Base-by-base conservation (phyloP, 768 basidiomycete species). In the Mycena amicta region DNA sequence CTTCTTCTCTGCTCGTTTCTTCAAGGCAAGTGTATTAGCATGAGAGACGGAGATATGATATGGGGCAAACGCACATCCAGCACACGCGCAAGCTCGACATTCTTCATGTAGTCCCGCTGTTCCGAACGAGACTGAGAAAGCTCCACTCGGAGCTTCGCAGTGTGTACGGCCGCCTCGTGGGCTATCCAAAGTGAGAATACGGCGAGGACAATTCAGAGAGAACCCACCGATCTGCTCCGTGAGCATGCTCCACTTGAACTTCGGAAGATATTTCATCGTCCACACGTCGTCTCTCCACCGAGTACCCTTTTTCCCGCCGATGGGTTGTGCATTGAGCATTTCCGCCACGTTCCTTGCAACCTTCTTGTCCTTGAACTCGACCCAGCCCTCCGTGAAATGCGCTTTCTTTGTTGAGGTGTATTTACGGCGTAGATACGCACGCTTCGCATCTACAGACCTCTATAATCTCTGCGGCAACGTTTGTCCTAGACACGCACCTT, bases 241-340 rank as follows among this genome's bases (percentile, higher is more conserved):
- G 57, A 99, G 78, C 96, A 97, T 97, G 73, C 90, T 87, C 97
- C 97, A 99, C 68, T 95, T 97, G 81, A 98, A 99, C 68, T 87
- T 90, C 8, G 95, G 95, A 57, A 99, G 77, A 71, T 99, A 99
- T 70, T 96, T 96, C 94, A 98, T 96, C 56, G 97, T 98, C 97
- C 97, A 99, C 6, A 99, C 87, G 64, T 99, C 97, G 69, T 98
- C 96, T 70, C 93, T 80, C 92, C 93, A 98, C 57, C 93, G 80
- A 2, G 86, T 82, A 4, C 90, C 89, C 71, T 93, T 94, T 78
- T 93, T 95, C 2, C 93, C 94, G 27, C 96, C 97, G 59, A 99
- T 95, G 1, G 93, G 84, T 67, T 95, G 88, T 1, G 95, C 97
- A 69, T 99, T 99, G 63, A 99, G 78, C 93, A 98, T 93, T 55